phyloP scores from a whole-genome alignment of 2,329 filamentous ascomycete genomes.

The Curvularia eragrostidis region DNA sequence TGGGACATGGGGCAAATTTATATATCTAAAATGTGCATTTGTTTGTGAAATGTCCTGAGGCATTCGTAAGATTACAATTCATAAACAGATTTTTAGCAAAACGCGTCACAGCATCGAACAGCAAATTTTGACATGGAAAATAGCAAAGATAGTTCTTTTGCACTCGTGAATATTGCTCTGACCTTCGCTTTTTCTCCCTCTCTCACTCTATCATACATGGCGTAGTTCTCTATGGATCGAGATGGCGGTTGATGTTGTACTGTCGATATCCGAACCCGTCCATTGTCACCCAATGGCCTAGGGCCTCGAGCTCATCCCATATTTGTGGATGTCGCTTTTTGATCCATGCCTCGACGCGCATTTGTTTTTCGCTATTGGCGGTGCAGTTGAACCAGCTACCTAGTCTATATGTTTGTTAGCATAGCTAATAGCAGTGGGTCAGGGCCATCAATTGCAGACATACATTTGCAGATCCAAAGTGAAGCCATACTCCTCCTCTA shows the following conservation, averaged over 20 bases:
- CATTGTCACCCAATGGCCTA: constrained; percentile 51
- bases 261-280: constrained; percentile 48
- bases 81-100: not conserved
- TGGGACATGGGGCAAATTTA: too few species aligned
- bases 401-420: constrained; percentile 60
- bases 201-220: not conserved
- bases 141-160: not conserved
- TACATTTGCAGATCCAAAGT: constrained; percentile 74
- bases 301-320: constrained; percentile 71
- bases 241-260: constrained; percentile 44
- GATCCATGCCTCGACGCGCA: constrained; percentile 77
- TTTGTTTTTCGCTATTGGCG: constrained; percentile 69
- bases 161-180: not conserved
- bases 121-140: not conserved
- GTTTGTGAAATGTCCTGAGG: too few species aligned
- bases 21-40: too few species aligned
- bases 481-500: constrained; percentile 70
- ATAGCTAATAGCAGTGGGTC: not conserved
- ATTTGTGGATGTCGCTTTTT: constrained; percentile 68
- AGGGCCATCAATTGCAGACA: constrained; percentile 50
- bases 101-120: not conserved
- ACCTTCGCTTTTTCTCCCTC: not conserved
- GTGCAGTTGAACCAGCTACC: constrained; percentile 79
- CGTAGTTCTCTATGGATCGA: constrained; percentile 37
- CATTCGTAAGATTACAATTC: too few species aligned